Conservation (phyloP, 345 rosid genomes). For the Brassica rapa region DNA sequence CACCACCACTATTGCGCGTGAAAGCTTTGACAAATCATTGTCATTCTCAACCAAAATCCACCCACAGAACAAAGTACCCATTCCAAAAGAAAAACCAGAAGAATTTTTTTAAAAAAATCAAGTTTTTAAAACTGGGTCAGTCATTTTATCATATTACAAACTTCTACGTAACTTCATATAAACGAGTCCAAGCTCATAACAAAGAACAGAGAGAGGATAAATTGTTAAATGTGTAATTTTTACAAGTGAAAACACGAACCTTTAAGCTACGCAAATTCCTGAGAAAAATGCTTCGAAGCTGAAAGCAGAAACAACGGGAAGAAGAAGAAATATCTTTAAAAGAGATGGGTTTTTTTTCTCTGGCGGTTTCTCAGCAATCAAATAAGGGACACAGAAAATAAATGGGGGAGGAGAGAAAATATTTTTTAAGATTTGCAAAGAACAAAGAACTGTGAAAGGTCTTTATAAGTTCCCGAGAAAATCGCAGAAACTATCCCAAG, state of each 20-base stretch:
- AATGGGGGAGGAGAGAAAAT: neutral
- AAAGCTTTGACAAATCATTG: slow-evolving; percentile 29
- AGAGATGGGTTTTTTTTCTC: neutral
- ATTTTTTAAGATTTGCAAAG: slow-evolving; percentile 13
- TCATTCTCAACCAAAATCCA: slow-evolving; percentile 26
- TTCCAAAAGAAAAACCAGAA: slow-evolving; percentile 6
- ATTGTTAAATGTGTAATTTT: neutral
- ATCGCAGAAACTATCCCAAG: slow-evolving; percentile 15
- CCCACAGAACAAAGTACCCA: slow-evolving; percentile 15
- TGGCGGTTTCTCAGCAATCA: slow-evolving; percentile 35
- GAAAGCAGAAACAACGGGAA: slow-evolving; percentile 21
- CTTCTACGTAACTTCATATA: neutral
- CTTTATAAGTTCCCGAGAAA: slow-evolving; percentile 23
- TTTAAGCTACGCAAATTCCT: slow-evolving; percentile 16
- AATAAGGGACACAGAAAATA: slow-evolving; percentile 35
- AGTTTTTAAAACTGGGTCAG: neutral
- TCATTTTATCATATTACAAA: slow-evolving; percentile 1
- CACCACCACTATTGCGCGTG: slow-evolving; percentile 28
- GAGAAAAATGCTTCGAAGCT: slow-evolving; percentile 9
- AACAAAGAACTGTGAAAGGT: slow-evolving; percentile 14
- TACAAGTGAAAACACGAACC: slow-evolving; percentile 8
- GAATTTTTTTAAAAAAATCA: neutral
- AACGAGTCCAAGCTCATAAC: neutral
- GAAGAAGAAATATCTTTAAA: neutral
- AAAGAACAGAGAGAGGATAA: slow-evolving; percentile 8